A percentile compares a stretch with the other conserved stretches of the same genome.
Conservation (phyloP, 345 rosid genomes). For the Rhodamnia argentea region DNA sequence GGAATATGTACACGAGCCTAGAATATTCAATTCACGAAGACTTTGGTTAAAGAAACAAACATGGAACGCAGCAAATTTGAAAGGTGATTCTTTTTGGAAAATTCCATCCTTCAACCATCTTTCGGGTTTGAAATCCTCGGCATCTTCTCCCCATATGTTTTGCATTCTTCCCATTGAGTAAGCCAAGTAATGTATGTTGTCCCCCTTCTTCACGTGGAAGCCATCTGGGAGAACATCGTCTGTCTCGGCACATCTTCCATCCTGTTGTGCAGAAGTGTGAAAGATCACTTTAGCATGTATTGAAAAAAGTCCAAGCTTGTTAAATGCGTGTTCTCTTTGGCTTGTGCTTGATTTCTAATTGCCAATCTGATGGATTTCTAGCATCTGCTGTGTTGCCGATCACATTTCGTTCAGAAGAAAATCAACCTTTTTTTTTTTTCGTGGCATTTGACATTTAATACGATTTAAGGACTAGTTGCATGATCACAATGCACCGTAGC, state of each 20-base stretch:
- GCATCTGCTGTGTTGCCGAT: too few relatives aligned
- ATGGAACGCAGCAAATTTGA: constrained; percentile 66
- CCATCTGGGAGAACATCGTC: constrained; percentile 79
- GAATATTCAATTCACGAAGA: too few relatives aligned
- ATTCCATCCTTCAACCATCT: constrained; percentile 62
- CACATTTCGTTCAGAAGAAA: too few relatives aligned
- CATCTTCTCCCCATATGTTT: constrained; percentile 70
- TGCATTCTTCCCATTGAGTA: constrained; percentile 83
- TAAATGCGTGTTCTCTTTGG: neutral
- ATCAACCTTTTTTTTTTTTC: too few relatives aligned
- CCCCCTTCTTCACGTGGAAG: constrained; percentile 47
- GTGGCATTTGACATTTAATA: too few relatives aligned
- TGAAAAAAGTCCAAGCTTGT: neutral
- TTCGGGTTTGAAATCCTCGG: constrained; percentile 56
- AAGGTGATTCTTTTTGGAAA: constrained; percentile 57
- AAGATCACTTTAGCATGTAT: neutral
- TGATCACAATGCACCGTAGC: neutral
- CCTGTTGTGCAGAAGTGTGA: constrained; percentile 18
- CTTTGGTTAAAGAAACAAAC: constrained; percentile 5
- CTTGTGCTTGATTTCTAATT: neutral
- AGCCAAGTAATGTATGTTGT: constrained; percentile 37
- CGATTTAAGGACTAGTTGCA: too few relatives aligned
- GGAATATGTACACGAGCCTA: neutral
- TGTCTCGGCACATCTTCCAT: constrained; percentile 41
- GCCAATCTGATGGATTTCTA: neutral